Evolutionary conservation across 208 protist species (phyloP), one percentile per base, ranked within the genome.

Genomic region (Crithidia fasciculata): DNA sequence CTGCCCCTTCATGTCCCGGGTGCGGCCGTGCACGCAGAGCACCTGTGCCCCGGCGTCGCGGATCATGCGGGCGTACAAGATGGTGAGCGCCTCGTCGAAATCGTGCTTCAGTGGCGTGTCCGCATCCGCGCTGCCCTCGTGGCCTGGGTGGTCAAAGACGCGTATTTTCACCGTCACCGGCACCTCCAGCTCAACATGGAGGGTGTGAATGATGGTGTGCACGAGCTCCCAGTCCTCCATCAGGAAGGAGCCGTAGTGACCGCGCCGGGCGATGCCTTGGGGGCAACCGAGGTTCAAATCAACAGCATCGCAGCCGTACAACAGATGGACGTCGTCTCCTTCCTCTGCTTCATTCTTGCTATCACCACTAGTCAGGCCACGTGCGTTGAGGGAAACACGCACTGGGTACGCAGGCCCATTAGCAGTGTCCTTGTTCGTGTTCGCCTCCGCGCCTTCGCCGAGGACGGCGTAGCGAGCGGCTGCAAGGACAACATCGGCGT

Each of bases 101-200:
- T 70, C 52, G 4, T 64, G 15, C n/a, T 67, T 67, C 44, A 59
- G 45, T 52, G 12, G 52, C 18, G 54, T 65, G 13, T 72, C 43
- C 8, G 54, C 56, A 5, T 7, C 8, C 45, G 12, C n/a, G 15
- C 18, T 36, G 10, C 58, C 64, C 9, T 8, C 40, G 19, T 58
- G 28, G 1, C 57, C 60, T 5, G 80, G 74, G 39, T 39, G 41
- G 64, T 91, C 83, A 74, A 97, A 97, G 2, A 98, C 82, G n/a
- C 95, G 84, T 56, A 98, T 97, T 53, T 98, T 98, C 41, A 76
- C 91, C 43, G 95, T 98, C 28, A 98, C 93, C 9, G 96, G 95
- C 53, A 98, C 85, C 69, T 76, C 70, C 45, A 97, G 84, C 69
- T 97, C 87, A n/a, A 93, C 85, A 18, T 88, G 75, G 15, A 97